phyloP scores from a whole-genome alignment of 2,329 filamentous ascomycete genomes.

The Aureobasidium sp. region DNA sequence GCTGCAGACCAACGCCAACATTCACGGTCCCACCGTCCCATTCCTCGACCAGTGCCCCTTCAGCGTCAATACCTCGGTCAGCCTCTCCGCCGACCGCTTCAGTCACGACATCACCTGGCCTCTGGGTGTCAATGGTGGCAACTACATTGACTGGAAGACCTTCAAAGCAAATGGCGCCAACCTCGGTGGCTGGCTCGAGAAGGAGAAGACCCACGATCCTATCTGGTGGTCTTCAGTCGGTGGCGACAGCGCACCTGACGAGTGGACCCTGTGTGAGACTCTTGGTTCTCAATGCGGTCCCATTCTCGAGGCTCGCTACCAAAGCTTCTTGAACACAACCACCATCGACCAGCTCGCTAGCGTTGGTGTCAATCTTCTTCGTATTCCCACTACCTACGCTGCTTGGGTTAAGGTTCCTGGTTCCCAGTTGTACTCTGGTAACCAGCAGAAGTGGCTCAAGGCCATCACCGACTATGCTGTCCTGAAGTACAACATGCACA shows the following conservation, averaged over 20 bases:
- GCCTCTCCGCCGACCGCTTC: background rate
- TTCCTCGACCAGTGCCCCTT: constrained; percentile 16
- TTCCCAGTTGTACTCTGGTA: constrained; percentile 34
- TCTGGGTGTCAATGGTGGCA: constrained; percentile 6
- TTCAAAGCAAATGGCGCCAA: constrained; percentile 29
- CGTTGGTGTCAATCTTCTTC: constrained; percentile 34
- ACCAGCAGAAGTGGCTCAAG: background rate
- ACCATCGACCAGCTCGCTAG: constrained; percentile 37
- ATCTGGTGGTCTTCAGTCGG: constrained; percentile 30
- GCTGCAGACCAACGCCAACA: constrained; percentile 13
- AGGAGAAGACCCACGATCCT: constrained; percentile 31
- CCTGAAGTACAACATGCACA: constrained; percentile 38
- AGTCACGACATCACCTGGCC: constrained; percentile 17
- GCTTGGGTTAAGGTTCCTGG: constrained; percentile 41
- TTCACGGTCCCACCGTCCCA: constrained; percentile 11
- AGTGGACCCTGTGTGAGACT: constrained; percentile 33
- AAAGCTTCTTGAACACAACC: constrained; percentile 32
- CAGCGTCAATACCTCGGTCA: background rate
- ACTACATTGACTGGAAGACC: constrained; percentile 11
- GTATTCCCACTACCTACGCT: constrained; percentile 48
- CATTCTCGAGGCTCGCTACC: constrained; percentile 30
- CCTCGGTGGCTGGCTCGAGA: constrained; percentile 31
- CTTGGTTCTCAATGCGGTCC: constrained; percentile 19
- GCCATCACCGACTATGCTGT: constrained; percentile 23
- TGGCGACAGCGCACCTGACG: constrained; percentile 26